Base-by-base conservation (phyloP, 2,329 filamentous ascomycete species). In the Penicillium sp. region DNA sequence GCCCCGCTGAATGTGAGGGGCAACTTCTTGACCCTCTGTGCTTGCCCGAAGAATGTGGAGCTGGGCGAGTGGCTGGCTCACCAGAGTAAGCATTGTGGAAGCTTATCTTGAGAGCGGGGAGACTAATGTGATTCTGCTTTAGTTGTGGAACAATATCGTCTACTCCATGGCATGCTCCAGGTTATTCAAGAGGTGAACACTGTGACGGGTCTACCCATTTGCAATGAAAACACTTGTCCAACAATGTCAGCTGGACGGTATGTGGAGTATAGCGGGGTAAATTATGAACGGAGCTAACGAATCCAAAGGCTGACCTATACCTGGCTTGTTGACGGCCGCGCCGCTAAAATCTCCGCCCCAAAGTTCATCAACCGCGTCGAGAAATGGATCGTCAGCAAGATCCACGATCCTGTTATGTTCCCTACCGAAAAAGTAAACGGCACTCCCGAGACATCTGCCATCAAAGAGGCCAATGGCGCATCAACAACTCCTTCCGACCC, bases 351-450 rank as follows among this genome's bases (percentile, higher is more conserved):
- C 40, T 92, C 93, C 4, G 93, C 93, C 7, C 87, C 87, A 60
- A 92, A 95, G 74, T 97, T 97, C 78, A 94, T 97, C 78, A 91
- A 90, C 64, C 85, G 96, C 26, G 95, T 97, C 73, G 92, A 97
- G 77, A 90, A 93, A 69, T 97, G 93, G 92, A 96, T 97, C 72
- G 89, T 90, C 31, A 91, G 92, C 76, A 97, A 97, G 78, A 91
- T 96, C 62, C 90, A 94, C 67, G 92, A 97, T 72, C 86, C 86
- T 48, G 83, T 84, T 70, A 90, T 96, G 76, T 97, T 97, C 77
- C 93, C 93, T 6, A 96, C 91, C 40, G 91, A 94, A 66, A 85
- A 88, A 7, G 84, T 87, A 38, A 82, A 86, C 43, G 78, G 85
- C 63, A 81, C 81, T 40, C 81, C 83, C 8, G 71, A 78, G 16